Percentiles rank a stretch among this genome's conserved stretches.
Evolutionary conservation across 1,284 basidiomycete species (phyloP).

Genomic region (Leccinum subrobustum): DNA sequence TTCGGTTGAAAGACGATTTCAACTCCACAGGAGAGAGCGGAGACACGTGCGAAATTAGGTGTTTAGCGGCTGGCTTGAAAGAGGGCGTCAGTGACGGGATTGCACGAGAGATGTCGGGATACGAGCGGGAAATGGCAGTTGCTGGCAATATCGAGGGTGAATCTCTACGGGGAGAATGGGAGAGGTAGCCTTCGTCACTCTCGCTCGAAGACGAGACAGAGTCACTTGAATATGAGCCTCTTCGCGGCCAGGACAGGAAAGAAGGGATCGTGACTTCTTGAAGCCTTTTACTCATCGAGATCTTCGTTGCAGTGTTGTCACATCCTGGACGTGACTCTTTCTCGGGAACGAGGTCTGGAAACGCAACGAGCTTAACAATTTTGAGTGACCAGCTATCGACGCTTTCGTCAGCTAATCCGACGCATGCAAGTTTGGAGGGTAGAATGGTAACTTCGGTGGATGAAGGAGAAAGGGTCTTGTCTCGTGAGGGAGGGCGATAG

Average conservation of each 20-base stretch:
- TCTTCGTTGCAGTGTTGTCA: conserved; percentile 1
- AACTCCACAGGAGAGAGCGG: conserved; percentile 25
- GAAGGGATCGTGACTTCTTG: conserved; percentile 20
- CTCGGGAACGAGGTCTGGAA: conserved; percentile 61
- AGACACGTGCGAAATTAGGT: conserved; percentile 30
- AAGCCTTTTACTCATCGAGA: conserved; percentile 11
- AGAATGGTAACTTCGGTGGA: conserved; percentile 48
- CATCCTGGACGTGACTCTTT: conserved; percentile 14
- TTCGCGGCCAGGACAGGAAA: conserved; percentile 24
- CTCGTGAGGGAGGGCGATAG: conserved; percentile 17
- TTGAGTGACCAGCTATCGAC: conserved; percentile 71
- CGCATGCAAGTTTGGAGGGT: conserved; percentile 53
- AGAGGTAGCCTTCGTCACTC: conserved; percentile 56
- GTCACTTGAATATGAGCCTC: conserved; percentile 23
- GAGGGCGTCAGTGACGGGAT: conserved; percentile 25
- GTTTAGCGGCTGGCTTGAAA: conserved; percentile 38
- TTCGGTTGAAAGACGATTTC: conserved; percentile 9
- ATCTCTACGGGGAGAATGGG: conserved; percentile 47
- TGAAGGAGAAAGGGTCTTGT: conserved; percentile 48
- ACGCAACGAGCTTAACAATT: conserved; percentile 71
- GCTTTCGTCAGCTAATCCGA: conserved; percentile 58
- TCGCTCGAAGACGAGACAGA: conserved; percentile 34
- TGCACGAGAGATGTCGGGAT: conserved; percentile 39
- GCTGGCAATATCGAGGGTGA: conserved; percentile 35
- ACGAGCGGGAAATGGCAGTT: conserved; percentile 39